Conservation (phyloP, 768 basidiomycete species). For the Arthromyces matolae region DNA sequence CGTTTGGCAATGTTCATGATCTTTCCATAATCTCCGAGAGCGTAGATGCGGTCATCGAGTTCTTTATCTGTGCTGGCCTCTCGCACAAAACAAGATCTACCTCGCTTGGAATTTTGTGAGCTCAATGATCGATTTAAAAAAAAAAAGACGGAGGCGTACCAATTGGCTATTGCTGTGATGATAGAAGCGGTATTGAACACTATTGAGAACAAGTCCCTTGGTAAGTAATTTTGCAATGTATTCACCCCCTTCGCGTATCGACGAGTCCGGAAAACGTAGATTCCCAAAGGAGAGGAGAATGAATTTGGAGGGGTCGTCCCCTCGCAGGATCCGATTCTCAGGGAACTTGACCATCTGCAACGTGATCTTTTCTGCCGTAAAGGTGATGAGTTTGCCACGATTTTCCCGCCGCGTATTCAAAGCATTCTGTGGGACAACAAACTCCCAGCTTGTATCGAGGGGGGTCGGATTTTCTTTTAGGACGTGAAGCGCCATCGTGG, state of each 20-base stretch:
- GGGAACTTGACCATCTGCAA: constrained; percentile 47
- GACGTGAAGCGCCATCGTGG: constrained; percentile 33
- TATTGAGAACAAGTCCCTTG: constrained; percentile 54
- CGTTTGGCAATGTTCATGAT: constrained; percentile 68
- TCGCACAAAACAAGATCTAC: constrained; percentile 61
- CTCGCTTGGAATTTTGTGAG: constrained; percentile 34
- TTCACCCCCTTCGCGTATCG: constrained; percentile 44
- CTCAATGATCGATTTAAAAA: background rate
- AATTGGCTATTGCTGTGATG: constrained; percentile 71
- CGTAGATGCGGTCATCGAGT: constrained; percentile 55
- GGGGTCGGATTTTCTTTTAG: constrained; percentile 38
- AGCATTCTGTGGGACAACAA: constrained; percentile 31
- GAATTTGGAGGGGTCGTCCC: constrained; percentile 55
- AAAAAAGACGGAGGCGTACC: constrained; percentile 35
- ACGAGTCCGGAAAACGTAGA: constrained; percentile 52
- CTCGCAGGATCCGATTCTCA: constrained; percentile 54
- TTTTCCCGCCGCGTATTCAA: constrained; percentile 26
- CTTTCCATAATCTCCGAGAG: constrained; percentile 51
- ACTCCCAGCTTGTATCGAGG: constrained; percentile 54
- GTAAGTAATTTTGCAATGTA: constrained; percentile 56
- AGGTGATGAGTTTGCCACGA: constrained; percentile 49
- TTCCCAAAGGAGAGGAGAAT: constrained; percentile 50
- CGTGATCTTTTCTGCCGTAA: constrained; percentile 47
- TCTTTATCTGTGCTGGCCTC: constrained; percentile 51
- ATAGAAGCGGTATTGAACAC: constrained; percentile 62